These are phyloP conservation scores for Aphanomyces cochlioides DNA, from an alignment of 352 stramenopile genomes.

Conservation along the genomic window DNA sequence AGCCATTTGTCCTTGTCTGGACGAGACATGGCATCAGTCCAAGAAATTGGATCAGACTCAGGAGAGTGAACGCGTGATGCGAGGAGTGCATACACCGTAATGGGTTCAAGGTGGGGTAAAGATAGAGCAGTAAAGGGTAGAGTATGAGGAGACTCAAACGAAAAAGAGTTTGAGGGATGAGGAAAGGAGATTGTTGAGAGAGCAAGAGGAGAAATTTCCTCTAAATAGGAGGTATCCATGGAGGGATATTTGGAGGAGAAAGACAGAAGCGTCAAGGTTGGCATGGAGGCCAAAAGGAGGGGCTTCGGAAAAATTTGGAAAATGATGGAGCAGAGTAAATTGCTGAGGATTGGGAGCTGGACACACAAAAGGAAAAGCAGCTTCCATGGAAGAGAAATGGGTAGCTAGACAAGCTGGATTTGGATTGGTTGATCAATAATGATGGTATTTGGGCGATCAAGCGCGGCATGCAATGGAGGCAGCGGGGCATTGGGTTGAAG, in stretches of 20 bases:
- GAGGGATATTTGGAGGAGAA: too few relatives aligned
- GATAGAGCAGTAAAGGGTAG: too few relatives aligned
- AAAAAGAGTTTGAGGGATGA: too few relatives aligned
- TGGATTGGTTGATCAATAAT: neutral
- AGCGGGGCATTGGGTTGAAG: slow-evolving; percentile 1
- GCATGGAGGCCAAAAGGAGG: too few relatives aligned
- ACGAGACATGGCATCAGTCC: neutral
- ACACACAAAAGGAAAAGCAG: neutral
- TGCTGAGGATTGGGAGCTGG: too few relatives aligned
- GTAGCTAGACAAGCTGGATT: neutral
- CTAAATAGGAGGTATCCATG: too few relatives aligned
- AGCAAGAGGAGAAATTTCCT: too few relatives aligned
- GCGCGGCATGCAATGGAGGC: neutral
- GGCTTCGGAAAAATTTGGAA: too few relatives aligned
- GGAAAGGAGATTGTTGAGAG: too few relatives aligned
- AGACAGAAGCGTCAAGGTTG: too few relatives aligned
- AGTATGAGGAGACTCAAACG: too few relatives aligned
- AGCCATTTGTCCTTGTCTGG: neutral
- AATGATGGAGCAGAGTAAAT: too few relatives aligned
- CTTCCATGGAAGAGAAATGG: neutral
- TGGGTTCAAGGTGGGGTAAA: neutral
- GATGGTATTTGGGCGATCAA: neutral
- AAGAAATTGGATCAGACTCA: neutral
- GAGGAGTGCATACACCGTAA: slow-evolving; percentile 6
- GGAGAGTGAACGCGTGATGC: neutral